Base-by-base conservation (phyloP, 1,284 basidiomycete species). In the Rhizoctonia solani region DNA sequence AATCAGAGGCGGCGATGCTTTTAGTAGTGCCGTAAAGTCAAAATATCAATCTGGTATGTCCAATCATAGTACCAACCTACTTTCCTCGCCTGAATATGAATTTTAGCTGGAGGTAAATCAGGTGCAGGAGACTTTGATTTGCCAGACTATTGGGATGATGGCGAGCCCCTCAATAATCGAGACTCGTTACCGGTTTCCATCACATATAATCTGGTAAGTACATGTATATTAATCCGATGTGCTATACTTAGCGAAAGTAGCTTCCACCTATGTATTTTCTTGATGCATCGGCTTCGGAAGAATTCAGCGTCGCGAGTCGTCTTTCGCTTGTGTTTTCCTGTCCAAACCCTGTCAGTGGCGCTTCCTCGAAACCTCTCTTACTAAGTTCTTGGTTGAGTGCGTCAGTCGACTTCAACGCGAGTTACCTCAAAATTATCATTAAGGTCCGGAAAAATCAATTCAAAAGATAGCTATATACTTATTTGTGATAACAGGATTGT, bases 111-210 rank as follows among this genome's bases (percentile, higher is more conserved):
- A 14, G 61, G 61, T 6, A 65, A 41, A 50, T 53, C 61, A 13
- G 61, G 54, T 8, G 87, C 86, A 3, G 82, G 82, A 2, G 91
- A 93, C 74, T 93, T 93, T 73, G 91, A 93, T 76, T 79, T 93
- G 21, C 81, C 85, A 14, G 90, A 93, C 76, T 90, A 87, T 70
- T 91, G 89, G 89, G 90, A 91, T 71, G 90, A 92, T 72, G 91
- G 91, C 0, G 87, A 87, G 66, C 76, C 79, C 4, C 74, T 93
- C 46, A 80, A 61, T 78, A 85, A 83, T 1, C 77, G 83, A 59
- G 83, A 87, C 3, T 70, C 73, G 11, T 89, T 91, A 86, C 91
- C 91, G 1, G 79, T 93, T 11, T 85, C 85, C 70, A 78, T 92
- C 30, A 91, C 90, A 0, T 74, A 92, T 66, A 92, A 92, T 71